Percentiles rank a stretch among this genome's conserved stretches.
These are phyloP conservation scores for Salisapilia sapeloensis DNA, from an alignment of 352 stramenopile genomes.

Conservation along the genomic window DNA sequence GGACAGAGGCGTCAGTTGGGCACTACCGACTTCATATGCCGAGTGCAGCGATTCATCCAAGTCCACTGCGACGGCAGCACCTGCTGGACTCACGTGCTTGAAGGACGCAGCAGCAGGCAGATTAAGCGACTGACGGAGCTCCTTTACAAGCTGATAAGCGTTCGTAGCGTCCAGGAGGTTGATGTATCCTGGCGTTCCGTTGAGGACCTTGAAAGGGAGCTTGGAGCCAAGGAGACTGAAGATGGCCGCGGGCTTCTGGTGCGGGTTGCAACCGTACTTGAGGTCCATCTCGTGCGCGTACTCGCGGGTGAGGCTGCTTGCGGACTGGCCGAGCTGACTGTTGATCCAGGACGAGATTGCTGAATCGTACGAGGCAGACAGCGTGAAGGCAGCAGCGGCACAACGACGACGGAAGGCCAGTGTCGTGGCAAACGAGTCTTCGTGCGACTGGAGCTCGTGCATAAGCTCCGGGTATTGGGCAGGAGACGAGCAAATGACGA, in stretches of 20 bases:
- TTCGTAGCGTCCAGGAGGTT: conserved; percentile 98
- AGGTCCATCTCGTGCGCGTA: conserved; percentile 91
- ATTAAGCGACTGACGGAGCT: conserved; percentile 89
- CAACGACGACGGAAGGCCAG: conserved; percentile 79
- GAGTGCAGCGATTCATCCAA: conserved; percentile 84
- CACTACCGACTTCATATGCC: conserved; percentile 91
- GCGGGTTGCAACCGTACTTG: conserved; percentile 98
- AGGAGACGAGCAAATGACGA: conserved; percentile 94
- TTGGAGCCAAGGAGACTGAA: conserved; percentile 42
- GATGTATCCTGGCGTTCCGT: conserved; percentile 97
- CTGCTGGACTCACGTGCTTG: conserved; percentile 97
- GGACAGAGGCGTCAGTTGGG: conserved; percentile 87
- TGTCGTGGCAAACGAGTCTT: conserved; percentile 82
- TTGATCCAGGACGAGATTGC: conserved; percentile 96
- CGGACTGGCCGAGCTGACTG: conserved; percentile 62
- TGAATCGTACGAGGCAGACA: conserved; percentile 90
- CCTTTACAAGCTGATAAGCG: conserved; percentile 97
- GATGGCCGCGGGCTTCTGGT: conserved; percentile 93
- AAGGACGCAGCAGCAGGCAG: conserved; percentile 94
- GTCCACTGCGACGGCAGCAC: conserved; percentile 94
- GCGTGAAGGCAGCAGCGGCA: conserved; percentile 57
- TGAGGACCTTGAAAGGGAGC: conserved; percentile 79
- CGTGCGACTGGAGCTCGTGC: conserved; percentile 83
- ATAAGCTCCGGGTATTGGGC: conserved; percentile 92
- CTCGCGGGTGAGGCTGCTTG: conserved; percentile 78